phyloP scores from a whole-genome alignment of 2,329 filamentous ascomycete species.

The Cercospora janseana region DNA sequence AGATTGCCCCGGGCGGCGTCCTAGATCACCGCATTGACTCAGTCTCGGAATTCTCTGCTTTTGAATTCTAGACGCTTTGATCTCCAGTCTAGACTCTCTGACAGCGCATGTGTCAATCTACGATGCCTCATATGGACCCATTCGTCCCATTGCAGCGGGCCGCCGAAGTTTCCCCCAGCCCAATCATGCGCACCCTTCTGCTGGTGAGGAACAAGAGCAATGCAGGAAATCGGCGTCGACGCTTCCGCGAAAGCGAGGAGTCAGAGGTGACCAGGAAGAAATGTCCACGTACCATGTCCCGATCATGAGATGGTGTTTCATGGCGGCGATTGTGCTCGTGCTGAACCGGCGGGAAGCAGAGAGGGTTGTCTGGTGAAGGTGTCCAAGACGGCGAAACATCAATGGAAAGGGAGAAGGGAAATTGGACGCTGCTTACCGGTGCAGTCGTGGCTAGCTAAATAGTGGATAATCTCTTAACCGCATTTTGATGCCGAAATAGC shows the following conservation, averaged over 20 bases:
- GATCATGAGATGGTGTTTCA: constrained; percentile 89
- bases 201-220: constrained; percentile 6
- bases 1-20: constrained; percentile 83
- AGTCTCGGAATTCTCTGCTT: not conserved
- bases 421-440: constrained; percentile 2
- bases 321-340: constrained; percentile 42
- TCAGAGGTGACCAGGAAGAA: constrained; percentile 2
- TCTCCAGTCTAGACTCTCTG: not conserved
- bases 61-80: too few relatives aligned
- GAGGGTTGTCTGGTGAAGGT: not conserved
- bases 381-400: constrained; percentile 2
- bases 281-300: constrained; percentile 65
- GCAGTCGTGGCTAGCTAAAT: not conserved
- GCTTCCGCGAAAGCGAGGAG: not conserved
- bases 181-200: too few relatives aligned
- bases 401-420: not conserved
- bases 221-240: not conserved
- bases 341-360: constrained; percentile 5
- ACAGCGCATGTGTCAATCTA: constrained; percentile 1
- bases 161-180: too few relatives aligned
- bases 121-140: not conserved
- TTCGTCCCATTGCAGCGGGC: too few relatives aligned
- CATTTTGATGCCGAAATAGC: constrained; percentile 14
- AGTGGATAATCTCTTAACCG: constrained; percentile 21
- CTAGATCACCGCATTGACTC: constrained; percentile 18